These are phyloP conservation scores for Claviceps purpurea DNA, from an alignment of 2,329 filamentous ascomycete species.

Conservation along the genomic window DNA sequence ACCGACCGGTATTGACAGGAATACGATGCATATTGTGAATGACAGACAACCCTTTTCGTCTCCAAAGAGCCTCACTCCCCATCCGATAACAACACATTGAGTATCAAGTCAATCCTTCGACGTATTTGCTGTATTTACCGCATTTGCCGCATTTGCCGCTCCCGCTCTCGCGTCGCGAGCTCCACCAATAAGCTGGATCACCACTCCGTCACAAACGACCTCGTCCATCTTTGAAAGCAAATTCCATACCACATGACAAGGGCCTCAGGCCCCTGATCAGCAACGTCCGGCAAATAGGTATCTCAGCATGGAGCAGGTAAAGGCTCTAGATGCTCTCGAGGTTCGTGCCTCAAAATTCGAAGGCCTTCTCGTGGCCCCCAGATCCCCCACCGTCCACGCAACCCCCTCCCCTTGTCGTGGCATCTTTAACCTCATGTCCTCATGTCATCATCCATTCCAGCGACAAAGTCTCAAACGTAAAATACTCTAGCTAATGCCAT, in stretches of 20 bases:
- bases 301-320: slow-evolving; percentile 56
- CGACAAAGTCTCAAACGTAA: neutral
- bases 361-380: neutral
- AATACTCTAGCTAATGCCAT: neutral
- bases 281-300: slow-evolving; percentile 2
- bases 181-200: neutral
- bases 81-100: neutral
- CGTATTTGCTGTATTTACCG: neutral
- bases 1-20: no score
- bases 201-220: neutral
- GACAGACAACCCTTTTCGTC: neutral
- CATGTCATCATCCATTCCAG: neutral
- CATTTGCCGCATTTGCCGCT: neutral
- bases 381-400: neutral
- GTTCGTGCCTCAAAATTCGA: slow-evolving; percentile 19
- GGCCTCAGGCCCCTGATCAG: slow-evolving; percentile 5
- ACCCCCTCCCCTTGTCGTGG: neutral
- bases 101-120: no score
- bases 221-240: neutral
- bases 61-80: neutral
- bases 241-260: neutral
- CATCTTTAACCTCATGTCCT: neutral
- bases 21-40: neutral
- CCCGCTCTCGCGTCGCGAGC: neutral
- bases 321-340: slow-evolving; percentile 51